Conservation (phyloP, 441 rosid genomes). For the Metrosideros polymorpha region DNA sequence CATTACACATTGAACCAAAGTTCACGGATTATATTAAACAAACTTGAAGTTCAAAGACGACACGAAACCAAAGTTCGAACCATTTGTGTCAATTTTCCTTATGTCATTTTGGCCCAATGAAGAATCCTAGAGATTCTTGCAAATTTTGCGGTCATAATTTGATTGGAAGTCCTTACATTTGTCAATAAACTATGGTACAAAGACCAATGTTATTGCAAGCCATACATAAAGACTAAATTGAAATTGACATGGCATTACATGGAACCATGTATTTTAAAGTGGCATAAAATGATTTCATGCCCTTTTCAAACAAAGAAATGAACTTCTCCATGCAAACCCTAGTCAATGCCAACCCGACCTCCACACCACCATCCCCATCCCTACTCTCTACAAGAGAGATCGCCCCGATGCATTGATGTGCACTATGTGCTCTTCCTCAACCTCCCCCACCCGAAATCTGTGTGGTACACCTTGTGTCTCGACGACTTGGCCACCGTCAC, state of each 20-base stretch:
- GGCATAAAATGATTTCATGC: not conserved
- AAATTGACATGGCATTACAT: not conserved
- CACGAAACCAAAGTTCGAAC: no score
- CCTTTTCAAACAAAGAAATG: not conserved
- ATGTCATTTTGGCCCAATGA: no score
- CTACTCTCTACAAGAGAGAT: not conserved
- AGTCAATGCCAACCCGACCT: not conserved
- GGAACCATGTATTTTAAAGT: not conserved
- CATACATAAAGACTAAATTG: not conserved
- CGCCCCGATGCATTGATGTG: not conserved
- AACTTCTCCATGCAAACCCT: not conserved
- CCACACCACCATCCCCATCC: slow-evolving; percentile 2
- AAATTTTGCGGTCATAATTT: no score
- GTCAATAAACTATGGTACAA: not conserved
- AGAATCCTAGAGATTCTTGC: no score
- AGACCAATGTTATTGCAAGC: not conserved
- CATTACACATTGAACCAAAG: no score
- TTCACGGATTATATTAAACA: no score
- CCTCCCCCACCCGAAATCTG: slow-evolving; percentile 46
- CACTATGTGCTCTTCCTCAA: slow-evolving; percentile 20
- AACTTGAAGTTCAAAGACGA: no score
- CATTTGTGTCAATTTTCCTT: no score
- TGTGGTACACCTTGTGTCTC: slow-evolving; percentile 14
- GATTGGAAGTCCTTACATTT: not conserved
- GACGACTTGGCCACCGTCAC: slow-evolving; percentile 1